These are phyloP conservation scores for Septoria petroselini DNA, from an alignment of 2,329 filamentous ascomycete genomes.

Conservation along the genomic window DNA sequence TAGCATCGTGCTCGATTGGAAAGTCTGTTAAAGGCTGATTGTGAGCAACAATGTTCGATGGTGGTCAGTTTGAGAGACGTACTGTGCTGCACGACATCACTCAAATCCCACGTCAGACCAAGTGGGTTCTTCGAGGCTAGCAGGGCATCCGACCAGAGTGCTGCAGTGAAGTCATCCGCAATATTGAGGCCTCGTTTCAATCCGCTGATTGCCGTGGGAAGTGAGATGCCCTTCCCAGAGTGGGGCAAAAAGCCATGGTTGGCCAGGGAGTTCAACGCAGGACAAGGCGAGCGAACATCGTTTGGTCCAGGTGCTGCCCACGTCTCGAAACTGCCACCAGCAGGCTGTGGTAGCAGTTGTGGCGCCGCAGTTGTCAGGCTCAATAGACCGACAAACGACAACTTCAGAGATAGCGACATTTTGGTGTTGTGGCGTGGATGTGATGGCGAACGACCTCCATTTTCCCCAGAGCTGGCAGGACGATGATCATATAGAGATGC, in stretches of 20 bases:
- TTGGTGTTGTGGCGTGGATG: neutral
- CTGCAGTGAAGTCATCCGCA: conserved; percentile 27
- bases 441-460: neutral
- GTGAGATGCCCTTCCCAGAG: conserved; percentile 27
- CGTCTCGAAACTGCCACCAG: neutral
- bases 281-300: conserved; percentile 17
- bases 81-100: conserved; percentile 4
- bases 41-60: neutral
- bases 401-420: neutral
- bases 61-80: no score
- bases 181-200: conserved; percentile 29
- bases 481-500: neutral
- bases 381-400: neutral
- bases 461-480: neutral
- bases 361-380: neutral
- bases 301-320: neutral
- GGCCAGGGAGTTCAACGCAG: conserved; percentile 16
- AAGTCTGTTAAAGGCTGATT: no score
- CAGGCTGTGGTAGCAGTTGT: neutral
- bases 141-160: conserved; percentile 26
- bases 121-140: conserved; percentile 23
- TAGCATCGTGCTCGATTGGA: conserved; percentile 39
- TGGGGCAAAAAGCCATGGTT: conserved; percentile 28
- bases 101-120: conserved; percentile 5
- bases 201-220: conserved; percentile 24